Conservation (phyloP, 306 rosid species). For the Lathyrus tuberosus region DNA sequence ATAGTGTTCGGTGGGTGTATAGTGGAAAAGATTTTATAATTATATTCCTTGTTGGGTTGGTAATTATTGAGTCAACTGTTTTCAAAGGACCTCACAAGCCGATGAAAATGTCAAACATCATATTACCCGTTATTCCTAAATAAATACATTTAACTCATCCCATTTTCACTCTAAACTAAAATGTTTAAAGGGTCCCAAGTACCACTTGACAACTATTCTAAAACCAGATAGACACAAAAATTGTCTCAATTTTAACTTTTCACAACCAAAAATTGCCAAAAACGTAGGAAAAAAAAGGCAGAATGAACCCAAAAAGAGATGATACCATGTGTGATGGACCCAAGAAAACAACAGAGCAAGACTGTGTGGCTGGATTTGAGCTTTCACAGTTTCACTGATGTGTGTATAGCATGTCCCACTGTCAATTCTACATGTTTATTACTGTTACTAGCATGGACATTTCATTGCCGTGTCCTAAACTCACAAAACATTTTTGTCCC, state of each 20-base stretch:
- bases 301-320: slow-evolving; percentile 6
- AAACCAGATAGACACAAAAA: not conserved
- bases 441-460: not conserved
- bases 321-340: not conserved
- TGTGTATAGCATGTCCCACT: not conserved
- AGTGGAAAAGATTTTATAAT: too few relatives aligned
- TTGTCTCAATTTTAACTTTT: not conserved
- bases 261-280: not conserved
- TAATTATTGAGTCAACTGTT: too few relatives aligned
- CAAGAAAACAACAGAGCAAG: not conserved
- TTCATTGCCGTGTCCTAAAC: not conserved
- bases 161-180: not conserved
- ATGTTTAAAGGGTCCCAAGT: not conserved
- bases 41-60: too few relatives aligned
- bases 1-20: too few relatives aligned
- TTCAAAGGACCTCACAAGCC: too few relatives aligned
- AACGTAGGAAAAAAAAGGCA: not conserved
- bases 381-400: not conserved
- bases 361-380: not conserved
- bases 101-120: not conserved
- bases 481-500: not conserved
- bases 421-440: not conserved
- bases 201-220: not conserved
- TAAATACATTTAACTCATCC: not conserved
- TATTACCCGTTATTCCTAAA: not conserved